Conservation (phyloP, 2,329 filamentous ascomycete species). For the Penicillium sp. region DNA sequence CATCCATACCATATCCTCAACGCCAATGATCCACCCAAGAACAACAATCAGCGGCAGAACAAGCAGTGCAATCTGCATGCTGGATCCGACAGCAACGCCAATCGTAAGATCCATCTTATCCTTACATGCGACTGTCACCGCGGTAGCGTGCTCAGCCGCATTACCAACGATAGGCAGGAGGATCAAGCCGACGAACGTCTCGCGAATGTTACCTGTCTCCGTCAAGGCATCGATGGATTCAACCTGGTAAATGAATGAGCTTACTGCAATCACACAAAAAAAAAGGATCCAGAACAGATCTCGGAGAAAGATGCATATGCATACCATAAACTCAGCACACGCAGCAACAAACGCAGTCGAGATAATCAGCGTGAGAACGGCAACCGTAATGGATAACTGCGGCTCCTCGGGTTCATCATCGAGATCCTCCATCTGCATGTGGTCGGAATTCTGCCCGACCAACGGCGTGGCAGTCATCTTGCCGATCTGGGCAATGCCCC, state of each 20-base stretch:
- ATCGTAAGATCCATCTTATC: constrained; percentile 69
- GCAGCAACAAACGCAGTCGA: constrained; percentile 77
- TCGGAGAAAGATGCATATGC: neutral
- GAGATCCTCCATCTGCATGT: constrained; percentile 52
- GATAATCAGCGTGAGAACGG: constrained; percentile 66
- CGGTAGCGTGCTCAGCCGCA: constrained; percentile 64
- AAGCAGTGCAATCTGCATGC: constrained; percentile 63
- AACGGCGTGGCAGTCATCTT: constrained; percentile 49
- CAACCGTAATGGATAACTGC: constrained; percentile 68
- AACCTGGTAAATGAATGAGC: constrained; percentile 30
- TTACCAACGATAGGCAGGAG: constrained; percentile 65
- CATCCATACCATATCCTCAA: constrained; percentile 53
- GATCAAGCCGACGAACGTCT: constrained; percentile 63
- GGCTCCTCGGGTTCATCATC: constrained; percentile 74
- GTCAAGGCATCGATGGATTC: constrained; percentile 57
- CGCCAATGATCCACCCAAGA: constrained; percentile 59
- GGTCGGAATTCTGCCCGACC: constrained; percentile 49
- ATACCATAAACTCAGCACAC: constrained; percentile 65
- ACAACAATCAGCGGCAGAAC: constrained; percentile 61
- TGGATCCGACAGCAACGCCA: constrained; percentile 63
- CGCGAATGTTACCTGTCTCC: constrained; percentile 47
- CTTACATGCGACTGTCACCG: constrained; percentile 60
- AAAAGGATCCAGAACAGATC: neutral
- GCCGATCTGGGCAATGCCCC: constrained; percentile 53
- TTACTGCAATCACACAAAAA: neutral